phyloP scores from a whole-genome alignment of 306 rosid species.

The Corylus avellana region DNA sequence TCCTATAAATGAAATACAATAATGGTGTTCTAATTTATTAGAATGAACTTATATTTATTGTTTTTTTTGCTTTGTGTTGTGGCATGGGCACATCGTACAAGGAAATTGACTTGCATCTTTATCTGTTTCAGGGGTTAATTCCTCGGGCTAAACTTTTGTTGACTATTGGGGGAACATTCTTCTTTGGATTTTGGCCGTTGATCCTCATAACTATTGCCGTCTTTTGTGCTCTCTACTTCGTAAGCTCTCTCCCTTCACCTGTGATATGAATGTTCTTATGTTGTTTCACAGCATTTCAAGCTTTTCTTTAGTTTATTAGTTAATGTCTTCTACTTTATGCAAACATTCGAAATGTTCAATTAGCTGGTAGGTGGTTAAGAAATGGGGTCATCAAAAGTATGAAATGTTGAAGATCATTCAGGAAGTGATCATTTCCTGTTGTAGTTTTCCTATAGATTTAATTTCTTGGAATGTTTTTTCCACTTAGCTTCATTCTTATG shows the following conservation, averaged over 20 bases:
- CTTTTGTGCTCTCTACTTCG: conserved; percentile 73
- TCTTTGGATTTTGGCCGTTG: conserved; percentile 91
- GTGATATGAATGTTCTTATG: background rate
- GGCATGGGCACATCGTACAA: background rate
- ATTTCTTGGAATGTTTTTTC: too few relatives aligned
- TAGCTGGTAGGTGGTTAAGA: background rate
- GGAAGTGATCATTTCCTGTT: too few relatives aligned
- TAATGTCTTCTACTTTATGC: conserved; percentile 11
- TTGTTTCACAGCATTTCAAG: conserved; percentile 6
- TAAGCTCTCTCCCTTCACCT: conserved; percentile 44
- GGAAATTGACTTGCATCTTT: conserved; percentile 20
- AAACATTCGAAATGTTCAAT: conserved; percentile 11
- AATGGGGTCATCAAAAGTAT: background rate
- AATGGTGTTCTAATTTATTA: conserved; percentile 1
- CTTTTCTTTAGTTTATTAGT: conserved; percentile 10
- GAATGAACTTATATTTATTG: conserved; percentile 9
- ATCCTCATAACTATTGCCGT: conserved; percentile 64
- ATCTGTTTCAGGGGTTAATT: conserved; percentile 73
- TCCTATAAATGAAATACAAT: background rate
- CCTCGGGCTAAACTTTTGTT: conserved; percentile 90
- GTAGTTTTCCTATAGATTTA: too few relatives aligned
- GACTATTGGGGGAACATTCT: conserved; percentile 93
- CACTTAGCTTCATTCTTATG: too few relatives aligned
- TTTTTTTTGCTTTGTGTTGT: conserved; percentile 11
- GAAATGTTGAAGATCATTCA: background rate